Conservation (phyloP, 2,329 filamentous ascomycete species). For the Colletotrichum nymphaeae region DNA sequence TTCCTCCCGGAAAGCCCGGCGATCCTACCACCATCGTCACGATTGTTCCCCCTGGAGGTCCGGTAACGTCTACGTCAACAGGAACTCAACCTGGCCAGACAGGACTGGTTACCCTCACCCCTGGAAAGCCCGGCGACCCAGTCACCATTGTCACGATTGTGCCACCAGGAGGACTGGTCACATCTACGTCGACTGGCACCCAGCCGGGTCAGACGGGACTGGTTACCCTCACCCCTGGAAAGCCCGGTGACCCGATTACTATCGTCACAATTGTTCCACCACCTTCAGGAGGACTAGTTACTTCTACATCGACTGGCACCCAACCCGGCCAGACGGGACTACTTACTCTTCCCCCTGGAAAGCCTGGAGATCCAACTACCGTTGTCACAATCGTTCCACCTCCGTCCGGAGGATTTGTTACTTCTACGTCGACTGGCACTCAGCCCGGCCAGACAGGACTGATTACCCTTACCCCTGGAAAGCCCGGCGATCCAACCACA, state of each 20-base stretch:
- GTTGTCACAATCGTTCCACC: neutral
- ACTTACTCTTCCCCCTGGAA: neutral
- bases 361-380: neutral
- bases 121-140: neutral
- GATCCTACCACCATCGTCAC: too few species aligned
- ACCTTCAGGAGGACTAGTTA: too few species aligned
- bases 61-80: neutral
- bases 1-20: neutral
- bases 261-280: too few species aligned
- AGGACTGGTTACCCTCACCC: neutral
- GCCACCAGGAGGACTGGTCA: neutral
- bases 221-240: neutral
- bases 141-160: neutral
- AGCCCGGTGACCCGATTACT: neutral
- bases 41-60: too few species aligned
- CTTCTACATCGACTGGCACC: neutral
- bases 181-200: neutral
- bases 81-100: neutral
- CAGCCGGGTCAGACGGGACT: neutral
- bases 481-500: too few species aligned
- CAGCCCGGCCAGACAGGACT: too few species aligned
- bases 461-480: too few species aligned
- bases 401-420: too few species aligned
- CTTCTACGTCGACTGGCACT: too few species aligned
- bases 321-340: neutral